Evolutionary conservation across 164 flowering plant genomes (phyloP).

Genomic region (Magnolia kwangsiensis): DNA sequence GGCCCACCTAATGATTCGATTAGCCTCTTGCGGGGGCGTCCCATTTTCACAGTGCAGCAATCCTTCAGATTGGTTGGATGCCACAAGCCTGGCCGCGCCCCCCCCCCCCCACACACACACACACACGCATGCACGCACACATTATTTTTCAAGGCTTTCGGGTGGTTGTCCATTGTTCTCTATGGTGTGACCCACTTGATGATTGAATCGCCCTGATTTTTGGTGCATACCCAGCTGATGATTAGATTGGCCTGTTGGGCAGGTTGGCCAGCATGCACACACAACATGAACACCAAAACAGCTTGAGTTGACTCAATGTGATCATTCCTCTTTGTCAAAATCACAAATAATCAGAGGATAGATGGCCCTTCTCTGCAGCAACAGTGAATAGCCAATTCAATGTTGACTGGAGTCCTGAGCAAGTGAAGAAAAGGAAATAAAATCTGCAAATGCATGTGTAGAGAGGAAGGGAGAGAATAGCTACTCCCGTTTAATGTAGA

Average conservation of each 20-base stretch:
- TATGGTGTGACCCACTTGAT: not conserved
- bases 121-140: too few species aligned
- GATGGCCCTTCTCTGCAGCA: not conserved
- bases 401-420: not conserved
- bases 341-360: not conserved
- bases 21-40: not conserved
- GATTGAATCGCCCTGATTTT: not conserved
- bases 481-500: too few species aligned
- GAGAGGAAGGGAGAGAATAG: too few species aligned
- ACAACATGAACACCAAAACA: not conserved
- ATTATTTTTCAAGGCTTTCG: not conserved
- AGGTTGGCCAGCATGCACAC: not conserved
- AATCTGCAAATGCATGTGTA: too few species aligned
- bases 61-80: too few species aligned
- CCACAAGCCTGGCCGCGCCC: too few species aligned
- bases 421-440: not conserved
- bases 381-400: not conserved
- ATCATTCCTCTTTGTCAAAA: not conserved
- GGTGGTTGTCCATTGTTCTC: not conserved
- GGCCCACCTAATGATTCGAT: not conserved
- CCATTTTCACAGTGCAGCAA: not conserved
- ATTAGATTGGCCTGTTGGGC: not conserved
- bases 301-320: not conserved
- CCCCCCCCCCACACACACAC: too few species aligned
- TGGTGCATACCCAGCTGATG: not conserved